Percentiles rank a stretch among this genome's conserved stretches.
Evolutionary conservation across 164 flowering plant species (phyloP).

Genomic region (Saururus chinensis): DNA sequence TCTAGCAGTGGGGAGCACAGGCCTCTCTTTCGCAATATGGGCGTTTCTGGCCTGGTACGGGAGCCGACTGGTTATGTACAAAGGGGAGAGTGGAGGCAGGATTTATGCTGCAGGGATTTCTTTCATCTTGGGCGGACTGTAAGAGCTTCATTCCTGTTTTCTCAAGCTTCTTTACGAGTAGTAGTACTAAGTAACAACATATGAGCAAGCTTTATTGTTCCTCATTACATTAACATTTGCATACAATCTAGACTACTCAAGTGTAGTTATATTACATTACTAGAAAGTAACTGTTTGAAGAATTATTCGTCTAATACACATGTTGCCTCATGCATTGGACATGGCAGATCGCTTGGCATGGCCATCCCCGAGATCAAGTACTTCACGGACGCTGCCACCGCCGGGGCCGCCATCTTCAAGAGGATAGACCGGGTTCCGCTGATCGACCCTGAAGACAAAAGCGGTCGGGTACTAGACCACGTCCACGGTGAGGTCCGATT

Average conservation of each 20-base stretch:
- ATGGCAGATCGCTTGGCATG: slow-evolving; percentile 67
- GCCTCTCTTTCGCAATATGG: slow-evolving; percentile 78
- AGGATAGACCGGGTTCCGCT: slow-evolving; percentile 56
- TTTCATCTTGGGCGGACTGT: slow-evolving; percentile 77
- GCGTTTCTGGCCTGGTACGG: slow-evolving; percentile 92
- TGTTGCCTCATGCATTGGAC: not conserved
- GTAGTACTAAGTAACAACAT: too few relatives aligned
- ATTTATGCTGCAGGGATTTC: slow-evolving; percentile 75
- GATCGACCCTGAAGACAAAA: slow-evolving; percentile 53
- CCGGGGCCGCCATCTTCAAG: slow-evolving; percentile 54
- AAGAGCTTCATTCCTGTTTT: slow-evolving; percentile 10
- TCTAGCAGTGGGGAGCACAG: slow-evolving; percentile 79
- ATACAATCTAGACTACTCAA: too few relatives aligned
- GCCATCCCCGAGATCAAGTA: slow-evolving; percentile 75
- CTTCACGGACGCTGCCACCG: slow-evolving; percentile 82
- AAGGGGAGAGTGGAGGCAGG: slow-evolving; percentile 81
- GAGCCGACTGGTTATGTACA: slow-evolving; percentile 62
- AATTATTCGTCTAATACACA: too few relatives aligned
- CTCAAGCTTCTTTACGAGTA: too few relatives aligned
- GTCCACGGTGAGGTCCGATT: slow-evolving; percentile 53
- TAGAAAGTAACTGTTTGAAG: too few relatives aligned
- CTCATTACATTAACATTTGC: too few relatives aligned
- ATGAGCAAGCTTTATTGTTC: too few relatives aligned
- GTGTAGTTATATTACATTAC: too few relatives aligned
- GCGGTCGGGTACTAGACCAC: slow-evolving; percentile 37